A percentile compares a stretch with the other conserved stretches of the same genome.
Conservation (phyloP, 179 eudicot species). For the Patellifolia procumbens region DNA sequence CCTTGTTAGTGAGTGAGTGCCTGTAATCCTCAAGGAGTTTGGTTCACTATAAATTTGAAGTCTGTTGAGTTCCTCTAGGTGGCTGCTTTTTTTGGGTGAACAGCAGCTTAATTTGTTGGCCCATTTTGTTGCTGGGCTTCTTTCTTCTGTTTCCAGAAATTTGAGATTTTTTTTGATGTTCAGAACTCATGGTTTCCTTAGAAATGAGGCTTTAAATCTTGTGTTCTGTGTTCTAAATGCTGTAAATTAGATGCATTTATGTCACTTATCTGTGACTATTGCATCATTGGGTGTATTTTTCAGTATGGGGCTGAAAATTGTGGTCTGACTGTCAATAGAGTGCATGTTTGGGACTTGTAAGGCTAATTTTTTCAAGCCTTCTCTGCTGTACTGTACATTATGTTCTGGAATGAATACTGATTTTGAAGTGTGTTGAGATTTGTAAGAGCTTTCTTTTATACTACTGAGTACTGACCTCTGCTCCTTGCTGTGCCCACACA, state of each 20-base stretch:
- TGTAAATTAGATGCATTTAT: not conserved
- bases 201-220: not conserved
- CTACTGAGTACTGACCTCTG: no score
- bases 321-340: not conserved
- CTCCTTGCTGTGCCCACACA: no score
- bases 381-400: no score
- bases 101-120: not conserved
- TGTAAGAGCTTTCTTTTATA: no score
- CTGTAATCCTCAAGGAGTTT: not conserved
- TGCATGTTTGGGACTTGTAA: not conserved
- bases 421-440: no score
- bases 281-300: conserved; percentile 1
- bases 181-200: conserved; percentile 10
- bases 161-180: not conserved
- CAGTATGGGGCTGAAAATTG: conserved; percentile 15
- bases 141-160: not conserved
- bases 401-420: no score
- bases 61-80: not conserved
- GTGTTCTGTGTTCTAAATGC: not conserved
- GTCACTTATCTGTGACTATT: conserved; percentile 13
- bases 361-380: conserved; percentile 15
- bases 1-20: not conserved
- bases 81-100: not conserved
- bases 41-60: not conserved
- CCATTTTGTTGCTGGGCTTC: not conserved